Conservation (phyloP, 257 asterid species). For the Rubia yunnanensis region DNA sequence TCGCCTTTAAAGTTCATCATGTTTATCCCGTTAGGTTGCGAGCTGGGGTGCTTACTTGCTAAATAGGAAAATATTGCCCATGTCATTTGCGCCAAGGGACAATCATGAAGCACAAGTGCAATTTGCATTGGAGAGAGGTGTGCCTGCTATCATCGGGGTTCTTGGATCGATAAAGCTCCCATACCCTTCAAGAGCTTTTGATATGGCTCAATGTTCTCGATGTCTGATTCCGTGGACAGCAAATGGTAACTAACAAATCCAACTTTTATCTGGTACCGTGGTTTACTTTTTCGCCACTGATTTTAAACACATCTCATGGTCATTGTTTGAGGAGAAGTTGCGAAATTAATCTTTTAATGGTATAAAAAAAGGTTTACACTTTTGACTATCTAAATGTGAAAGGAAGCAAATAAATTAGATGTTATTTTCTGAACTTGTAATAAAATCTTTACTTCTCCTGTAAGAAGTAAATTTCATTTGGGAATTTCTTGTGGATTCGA, state of each 20-base stretch:
- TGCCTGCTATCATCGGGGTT: slow-evolving; percentile 83
- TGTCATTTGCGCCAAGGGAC: slow-evolving; percentile 94
- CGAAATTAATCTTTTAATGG: too few species aligned
- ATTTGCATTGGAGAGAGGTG: slow-evolving; percentile 91
- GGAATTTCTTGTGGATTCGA: not conserved
- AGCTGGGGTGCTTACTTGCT: slow-evolving; percentile 96
- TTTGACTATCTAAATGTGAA: not conserved
- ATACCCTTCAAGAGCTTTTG: slow-evolving; percentile 80
- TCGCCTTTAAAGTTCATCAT: not conserved
- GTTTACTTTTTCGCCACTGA: too few species aligned
- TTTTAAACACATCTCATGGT: too few species aligned
- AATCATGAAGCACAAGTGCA: slow-evolving; percentile 97
- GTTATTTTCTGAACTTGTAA: not conserved
- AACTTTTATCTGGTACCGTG: not conserved
- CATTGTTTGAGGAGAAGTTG: too few species aligned
- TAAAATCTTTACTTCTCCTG: not conserved
- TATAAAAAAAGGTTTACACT: too few species aligned
- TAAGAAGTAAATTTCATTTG: not conserved
- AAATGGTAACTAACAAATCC: slow-evolving; percentile 42
- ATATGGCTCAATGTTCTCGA: slow-evolving; percentile 91
- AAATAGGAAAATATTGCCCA: slow-evolving; percentile 69
- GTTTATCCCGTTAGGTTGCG: slow-evolving; percentile 46
- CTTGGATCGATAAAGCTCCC: slow-evolving; percentile 80
- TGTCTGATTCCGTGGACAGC: slow-evolving; percentile 85
- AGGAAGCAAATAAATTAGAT: not conserved